phyloP scores from a whole-genome alignment of 2,329 filamentous ascomycete genomes.

The Chaetomium strumarium region DNA sequence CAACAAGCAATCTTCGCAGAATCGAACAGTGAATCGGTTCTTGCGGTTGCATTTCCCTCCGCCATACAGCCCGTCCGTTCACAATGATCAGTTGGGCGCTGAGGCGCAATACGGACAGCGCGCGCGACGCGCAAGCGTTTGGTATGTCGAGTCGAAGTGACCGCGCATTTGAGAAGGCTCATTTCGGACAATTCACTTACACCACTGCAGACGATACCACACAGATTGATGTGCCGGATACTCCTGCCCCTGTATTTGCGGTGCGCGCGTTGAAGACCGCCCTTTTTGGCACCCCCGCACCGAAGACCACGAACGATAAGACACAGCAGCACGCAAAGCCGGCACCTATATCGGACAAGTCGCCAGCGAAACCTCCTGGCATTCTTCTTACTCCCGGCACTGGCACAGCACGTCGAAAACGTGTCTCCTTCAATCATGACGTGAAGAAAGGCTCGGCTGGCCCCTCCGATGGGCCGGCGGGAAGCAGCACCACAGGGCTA shows the following conservation, averaged over 20 bases:
- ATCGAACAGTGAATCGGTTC: not conserved
- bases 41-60: not conserved
- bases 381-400: slow-evolving; percentile 62
- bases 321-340: slow-evolving; percentile 18
- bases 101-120: slow-evolving; percentile 38
- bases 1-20: not conserved
- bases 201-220: slow-evolving; percentile 33
- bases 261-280: slow-evolving; percentile 59
- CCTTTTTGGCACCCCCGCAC: slow-evolving; percentile 54
- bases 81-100: slow-evolving; percentile 57
- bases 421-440: slow-evolving; percentile 59
- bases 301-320: slow-evolving; percentile 22
- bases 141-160: slow-evolving; percentile 1
- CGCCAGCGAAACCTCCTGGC: slow-evolving; percentile 47
- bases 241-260: slow-evolving; percentile 60
- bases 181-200: not conserved
- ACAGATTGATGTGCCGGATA: slow-evolving; percentile 54
- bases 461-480: slow-evolving; percentile 31
- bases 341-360: slow-evolving; percentile 27
- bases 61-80: not conserved
- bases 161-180: not conserved
- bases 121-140: slow-evolving; percentile 30
- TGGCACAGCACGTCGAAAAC: slow-evolving; percentile 54
- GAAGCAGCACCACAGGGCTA: slow-evolving; percentile 26
- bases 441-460: slow-evolving; percentile 40